Base-by-base conservation (phyloP, 2,329 filamentous ascomycete species). In the Furcasterigmium furcatum region DNA sequence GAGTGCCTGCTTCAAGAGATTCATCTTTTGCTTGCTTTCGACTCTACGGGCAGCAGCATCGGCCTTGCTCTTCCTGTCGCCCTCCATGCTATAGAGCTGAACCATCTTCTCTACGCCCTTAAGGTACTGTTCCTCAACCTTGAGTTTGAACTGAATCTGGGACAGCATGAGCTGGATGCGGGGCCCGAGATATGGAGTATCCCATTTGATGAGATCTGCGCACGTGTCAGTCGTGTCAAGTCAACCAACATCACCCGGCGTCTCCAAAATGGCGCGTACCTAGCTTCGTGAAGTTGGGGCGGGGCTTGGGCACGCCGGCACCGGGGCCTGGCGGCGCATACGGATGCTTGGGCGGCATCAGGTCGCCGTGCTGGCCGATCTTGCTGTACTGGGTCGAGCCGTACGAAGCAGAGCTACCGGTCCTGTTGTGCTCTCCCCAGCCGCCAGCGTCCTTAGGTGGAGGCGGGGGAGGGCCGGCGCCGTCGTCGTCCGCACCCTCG, bases 31-130 rank as follows among this genome's bases (percentile, higher is more conserved):
- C 65, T 91, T 96, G 71, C 92, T 97, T 71, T 99, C 94, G 50
- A 95, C 86, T 47, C 88, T 82, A 60, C 90, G 84, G 41, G 86
- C 88, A 57, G 95, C 91, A 35, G 94, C 94, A 66, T 99, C 94
- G 47, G 88, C 84, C 64, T 87, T 89, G 71, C 92, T 97, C 75
- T 96, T 96, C 57, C 91, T 85, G 63, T 99, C 94, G 24, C 94
- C 92, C 66, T 97, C 94, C 79, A 97, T 94, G 63, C 94, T 85
- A 63, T 99, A 99, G 29, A 99, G 76, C 64, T 94, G 90, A 39
- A 96, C 89, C 94, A 99, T 97, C 74, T 99, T 99, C 69, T 99
- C 94, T 57, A 99, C 94, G 51, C 94, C 94, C 61, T 95, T 95
- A 55, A 97, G 91, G 69, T 99, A 99, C 70, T 99, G 94, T 64